Conservation (phyloP, 129 eudicot species). For the Flaveria robusta region DNA sequence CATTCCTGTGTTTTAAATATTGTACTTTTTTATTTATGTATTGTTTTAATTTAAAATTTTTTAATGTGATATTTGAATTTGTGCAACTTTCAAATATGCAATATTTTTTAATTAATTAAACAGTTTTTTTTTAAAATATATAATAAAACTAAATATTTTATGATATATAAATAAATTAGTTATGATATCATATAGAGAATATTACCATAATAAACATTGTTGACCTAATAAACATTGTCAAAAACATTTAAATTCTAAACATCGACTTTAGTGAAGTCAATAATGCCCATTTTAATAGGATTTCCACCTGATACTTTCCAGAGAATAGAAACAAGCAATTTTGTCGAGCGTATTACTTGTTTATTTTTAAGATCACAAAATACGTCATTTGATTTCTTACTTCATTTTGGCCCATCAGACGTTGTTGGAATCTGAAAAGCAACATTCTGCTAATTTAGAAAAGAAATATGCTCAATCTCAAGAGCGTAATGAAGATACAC, state of each 20-base stretch:
- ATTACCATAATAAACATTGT: neutral
- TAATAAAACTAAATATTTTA: neutral
- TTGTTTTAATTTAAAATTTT: neutral
- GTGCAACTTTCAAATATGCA: neutral
- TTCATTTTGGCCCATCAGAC: constrained; percentile 42
- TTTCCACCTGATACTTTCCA: neutral
- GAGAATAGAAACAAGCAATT: neutral
- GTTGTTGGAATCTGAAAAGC: constrained; percentile 60
- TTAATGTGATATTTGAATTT: neutral
- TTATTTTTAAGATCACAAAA: constrained; percentile 5
- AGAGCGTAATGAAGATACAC: constrained; percentile 66
- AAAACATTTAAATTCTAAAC: neutral
- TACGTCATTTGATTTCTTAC: constrained; percentile 3
- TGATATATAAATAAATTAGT: neutral
- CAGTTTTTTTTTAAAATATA: neutral
- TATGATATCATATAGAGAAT: neutral
- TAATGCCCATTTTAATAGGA: neutral
- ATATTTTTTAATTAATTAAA: neutral
- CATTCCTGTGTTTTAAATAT: neutral
- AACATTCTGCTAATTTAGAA: constrained; percentile 51
- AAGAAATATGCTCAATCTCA: constrained; percentile 61
- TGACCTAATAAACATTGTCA: neutral
- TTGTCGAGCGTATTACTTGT: neutral
- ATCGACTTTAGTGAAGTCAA: neutral
- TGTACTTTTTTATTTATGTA: neutral